A percentile compares a stretch with the other conserved stretches of the same genome.
Evolutionary conservation across 129 eudicot genomes (phyloP).

Genomic region (Dittrichia graveolens): DNA sequence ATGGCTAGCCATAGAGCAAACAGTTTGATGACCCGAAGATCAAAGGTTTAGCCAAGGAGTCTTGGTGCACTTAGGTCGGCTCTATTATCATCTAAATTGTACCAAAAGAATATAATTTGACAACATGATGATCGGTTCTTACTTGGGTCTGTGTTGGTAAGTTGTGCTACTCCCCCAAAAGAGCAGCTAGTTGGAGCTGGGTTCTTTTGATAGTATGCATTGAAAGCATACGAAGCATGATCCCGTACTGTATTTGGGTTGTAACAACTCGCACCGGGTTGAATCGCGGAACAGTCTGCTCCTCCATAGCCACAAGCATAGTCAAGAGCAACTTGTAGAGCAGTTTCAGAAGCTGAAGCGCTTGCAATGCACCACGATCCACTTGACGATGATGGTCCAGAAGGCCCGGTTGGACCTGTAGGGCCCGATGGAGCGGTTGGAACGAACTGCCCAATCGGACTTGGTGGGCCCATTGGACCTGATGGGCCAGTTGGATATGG

Average conservation of each 20-base stretch:
- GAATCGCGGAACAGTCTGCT: slow-evolving; percentile 87
- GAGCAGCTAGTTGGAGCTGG: slow-evolving; percentile 87
- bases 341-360: slow-evolving; percentile 72
- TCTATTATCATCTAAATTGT: background rate
- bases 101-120: slow-evolving; percentile 1
- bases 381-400: slow-evolving; percentile 44
- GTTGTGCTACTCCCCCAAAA: slow-evolving; percentile 92
- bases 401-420: slow-evolving; percentile 35
- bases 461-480: slow-evolving; percentile 28
- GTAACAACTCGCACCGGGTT: slow-evolving; percentile 69
- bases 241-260: slow-evolving; percentile 79
- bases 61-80: background rate
- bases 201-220: slow-evolving; percentile 85
- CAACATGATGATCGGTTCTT: slow-evolving; percentile 32
- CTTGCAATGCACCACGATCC: slow-evolving; percentile 93
- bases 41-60: background rate
- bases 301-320: slow-evolving; percentile 99
- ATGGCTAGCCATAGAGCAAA: too few species aligned
- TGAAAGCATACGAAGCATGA: slow-evolving; percentile 96
- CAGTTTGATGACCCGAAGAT: too few species aligned
- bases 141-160: slow-evolving; percentile 85
- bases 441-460: slow-evolving; percentile 32
- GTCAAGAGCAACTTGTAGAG: slow-evolving; percentile 89
- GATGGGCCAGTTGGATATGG: slow-evolving; percentile 43
- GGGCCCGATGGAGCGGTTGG: slow-evolving; percentile 39